Base-by-base conservation (phyloP, 2,329 filamentous ascomycete genomes). In the Ascochyta clinopodiicola region DNA sequence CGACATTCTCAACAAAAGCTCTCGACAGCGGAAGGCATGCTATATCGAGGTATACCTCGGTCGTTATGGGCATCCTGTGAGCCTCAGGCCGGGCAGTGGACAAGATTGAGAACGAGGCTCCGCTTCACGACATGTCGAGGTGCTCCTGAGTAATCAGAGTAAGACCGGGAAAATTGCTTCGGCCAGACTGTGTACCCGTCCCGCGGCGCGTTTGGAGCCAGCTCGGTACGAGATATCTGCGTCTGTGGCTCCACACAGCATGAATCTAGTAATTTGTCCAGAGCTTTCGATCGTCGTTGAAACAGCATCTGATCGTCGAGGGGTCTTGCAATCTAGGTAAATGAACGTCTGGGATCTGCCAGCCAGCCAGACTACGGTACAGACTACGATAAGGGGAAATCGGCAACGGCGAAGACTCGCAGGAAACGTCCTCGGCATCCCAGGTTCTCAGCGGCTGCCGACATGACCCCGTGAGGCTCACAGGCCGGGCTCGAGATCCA, bases 401-500 rank as follows among this genome's bases (percentile, higher is more conserved):
- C 56, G 45, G 42, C 52, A 53, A 57, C 39, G 29, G 54, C 54
- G 50, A 44, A 57, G 21, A 44, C 48, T 50, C 54, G 52, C 15
- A 17, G 17, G 17, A 17, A 17, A 17, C 17, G 17, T 32, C 31
- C 54, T 63, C 49, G 47, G 54, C 58, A 51, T 40, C 29, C 35
- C 42, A 50, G 42, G 36, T 46, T 31, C 29, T 45, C 37, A 48
- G 48, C 47, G 54, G 48, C 43, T 61, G 57, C 61, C 59, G 61
- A 58, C 49, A 62, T 56, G 45, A 47, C 56, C 22, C 55, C 49
- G 44, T 67, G 64, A 61, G 62, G 62, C 64, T 64, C 62, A 56
- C 40, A 44, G 47, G 25, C 36, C 44, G 25, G 47, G 53, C 38
- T 43, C 22, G 15, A 37, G 5, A 39, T 25, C n/a, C 9, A 29